Base-by-base conservation (phyloP, 2,329 filamentous ascomycete species). In the Aspergillus sp. region DNA sequence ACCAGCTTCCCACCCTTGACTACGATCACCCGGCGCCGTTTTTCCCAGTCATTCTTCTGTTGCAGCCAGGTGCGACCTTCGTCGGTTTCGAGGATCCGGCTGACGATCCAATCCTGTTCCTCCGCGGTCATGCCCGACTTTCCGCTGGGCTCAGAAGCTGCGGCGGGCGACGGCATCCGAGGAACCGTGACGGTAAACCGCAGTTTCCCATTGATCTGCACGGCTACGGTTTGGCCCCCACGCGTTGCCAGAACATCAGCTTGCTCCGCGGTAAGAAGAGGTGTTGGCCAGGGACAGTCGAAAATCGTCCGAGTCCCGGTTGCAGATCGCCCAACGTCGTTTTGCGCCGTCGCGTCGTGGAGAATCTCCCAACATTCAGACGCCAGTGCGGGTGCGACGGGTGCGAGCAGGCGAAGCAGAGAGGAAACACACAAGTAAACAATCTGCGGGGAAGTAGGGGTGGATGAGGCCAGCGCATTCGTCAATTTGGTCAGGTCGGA, bases 401-500 rank as follows among this genome's bases (percentile, higher is more conserved):
- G 91, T 0, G 89, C 88, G 61, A 92, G 77, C 75, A 96, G 83
- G 46, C 84, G 83, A 38, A 93, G 68, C 7, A 95, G 79, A 3
- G 78, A 74, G 1, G 78, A 77, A 71, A 65, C 73, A 75, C 58
- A 88, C 64, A 63, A 60, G 45, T 75, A 75, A 29, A 65, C 58
- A 4, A 71, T 47, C 3, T 66, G 61, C 34, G 77, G 74, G 5
- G 75, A 74, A 3, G 71, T 71, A 2, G 71, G 55, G 1, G 69
- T 58, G 13, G 78, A 72, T 3, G 79, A 79, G 29, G 79, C 69
- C 13, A 91, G 73, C 1, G 77, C 71, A 67, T 96, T 96, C 3
- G 89, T 92, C 14, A 96, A 78, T 40, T 82, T 84, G 81, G 91
- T 96, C 13, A 96, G 78, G 64, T 93, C 88, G 1, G 89, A 94